Evolutionary conservation across 2,329 filamentous ascomycete genomes (phyloP).

Genomic region (Neopestalotiopsis clavispora): DNA sequence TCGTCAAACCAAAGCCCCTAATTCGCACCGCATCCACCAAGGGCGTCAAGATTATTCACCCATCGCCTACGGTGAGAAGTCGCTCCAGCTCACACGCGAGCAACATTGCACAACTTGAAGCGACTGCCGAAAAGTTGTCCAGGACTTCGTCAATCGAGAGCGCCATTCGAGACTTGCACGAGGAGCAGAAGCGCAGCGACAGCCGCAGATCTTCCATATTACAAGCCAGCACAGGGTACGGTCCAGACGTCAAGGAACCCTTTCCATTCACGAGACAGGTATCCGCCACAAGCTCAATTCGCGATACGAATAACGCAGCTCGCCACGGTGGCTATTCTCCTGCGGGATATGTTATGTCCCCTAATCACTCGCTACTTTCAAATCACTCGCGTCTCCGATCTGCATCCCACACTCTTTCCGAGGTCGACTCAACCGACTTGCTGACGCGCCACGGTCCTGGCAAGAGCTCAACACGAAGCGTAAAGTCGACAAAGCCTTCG

Average conservation of each 20-base stretch:
- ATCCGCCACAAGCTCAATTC: slow-evolving; percentile 63
- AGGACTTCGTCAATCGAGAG: slow-evolving; percentile 77
- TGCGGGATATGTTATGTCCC: slow-evolving; percentile 70
- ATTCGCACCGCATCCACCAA: slow-evolving; percentile 52
- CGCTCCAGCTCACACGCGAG: slow-evolving; percentile 65
- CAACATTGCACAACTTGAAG: slow-evolving; percentile 77
- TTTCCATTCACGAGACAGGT: slow-evolving; percentile 46
- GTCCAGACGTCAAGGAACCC: slow-evolving; percentile 32
- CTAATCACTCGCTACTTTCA: slow-evolving; percentile 64
- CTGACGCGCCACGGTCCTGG: slow-evolving; percentile 59
- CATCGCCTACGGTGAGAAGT: slow-evolving; percentile 65
- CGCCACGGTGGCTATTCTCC: slow-evolving; percentile 74
- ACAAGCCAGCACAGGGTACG: slow-evolving; percentile 47
- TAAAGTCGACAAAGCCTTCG: slow-evolving; percentile 52
- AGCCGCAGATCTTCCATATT: slow-evolving; percentile 69
- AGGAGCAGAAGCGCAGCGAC: slow-evolving; percentile 72
- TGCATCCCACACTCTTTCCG: slow-evolving; percentile 53
- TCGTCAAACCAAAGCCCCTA: slow-evolving; percentile 46
- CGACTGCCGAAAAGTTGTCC: slow-evolving; percentile 75
- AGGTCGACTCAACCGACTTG: slow-evolving; percentile 43
- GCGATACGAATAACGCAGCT: slow-evolving; percentile 70
- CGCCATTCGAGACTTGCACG: slow-evolving; percentile 75
- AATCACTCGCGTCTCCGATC: slow-evolving; percentile 53
- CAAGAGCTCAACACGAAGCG: slow-evolving; percentile 58
- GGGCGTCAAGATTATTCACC: slow-evolving; percentile 57